These are phyloP conservation scores for Boletus barrowsii DNA, from an alignment of 768 basidiomycete species.

Conservation along the genomic window DNA sequence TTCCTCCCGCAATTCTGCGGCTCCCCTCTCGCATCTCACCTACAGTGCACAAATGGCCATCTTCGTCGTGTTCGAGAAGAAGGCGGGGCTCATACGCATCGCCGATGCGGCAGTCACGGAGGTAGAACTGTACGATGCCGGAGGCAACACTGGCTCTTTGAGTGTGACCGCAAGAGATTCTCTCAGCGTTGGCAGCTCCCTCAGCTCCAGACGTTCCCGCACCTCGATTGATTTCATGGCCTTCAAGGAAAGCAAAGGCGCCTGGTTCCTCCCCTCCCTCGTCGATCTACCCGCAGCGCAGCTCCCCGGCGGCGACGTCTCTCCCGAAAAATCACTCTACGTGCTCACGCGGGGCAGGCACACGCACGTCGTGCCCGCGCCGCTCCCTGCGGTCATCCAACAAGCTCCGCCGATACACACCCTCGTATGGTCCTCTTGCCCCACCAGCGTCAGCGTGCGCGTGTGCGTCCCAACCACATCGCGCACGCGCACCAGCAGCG, in stretches of 20 bases:
- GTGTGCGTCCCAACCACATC: slow-evolving; percentile 37
- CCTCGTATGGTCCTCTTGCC: slow-evolving; percentile 56
- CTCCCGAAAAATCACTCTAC: slow-evolving; percentile 44
- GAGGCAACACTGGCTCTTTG: slow-evolving; percentile 6
- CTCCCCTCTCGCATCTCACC: slow-evolving; percentile 34
- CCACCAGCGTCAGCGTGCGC: slow-evolving; percentile 53
- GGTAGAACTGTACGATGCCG: slow-evolving; percentile 54
- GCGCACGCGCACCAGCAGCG: neutral
- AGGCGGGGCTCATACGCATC: slow-evolving; percentile 78
- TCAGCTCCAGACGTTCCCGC: slow-evolving; percentile 36
- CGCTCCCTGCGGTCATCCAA: slow-evolving; percentile 54
- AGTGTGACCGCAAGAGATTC: slow-evolving; percentile 18
- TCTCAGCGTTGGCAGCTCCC: slow-evolving; percentile 22
- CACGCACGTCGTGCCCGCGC: slow-evolving; percentile 66
- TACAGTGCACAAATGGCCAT: slow-evolving; percentile 74
- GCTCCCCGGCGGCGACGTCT: slow-evolving; percentile 13
- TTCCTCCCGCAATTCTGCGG: slow-evolving; percentile 27
- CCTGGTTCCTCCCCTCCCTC: slow-evolving; percentile 27
- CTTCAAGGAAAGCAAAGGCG: slow-evolving; percentile 34
- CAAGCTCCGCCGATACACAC: slow-evolving; percentile 49
- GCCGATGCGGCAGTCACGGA: slow-evolving; percentile 80
- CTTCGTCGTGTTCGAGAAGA: slow-evolving; percentile 87
- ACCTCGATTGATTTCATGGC: slow-evolving; percentile 43
- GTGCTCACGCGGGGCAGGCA: slow-evolving; percentile 67
- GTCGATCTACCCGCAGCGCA: slow-evolving; percentile 23